These are phyloP conservation scores for Westerdykella aurantiaca DNA, from an alignment of 2,329 filamentous ascomycete genomes.

Conservation along the genomic window DNA sequence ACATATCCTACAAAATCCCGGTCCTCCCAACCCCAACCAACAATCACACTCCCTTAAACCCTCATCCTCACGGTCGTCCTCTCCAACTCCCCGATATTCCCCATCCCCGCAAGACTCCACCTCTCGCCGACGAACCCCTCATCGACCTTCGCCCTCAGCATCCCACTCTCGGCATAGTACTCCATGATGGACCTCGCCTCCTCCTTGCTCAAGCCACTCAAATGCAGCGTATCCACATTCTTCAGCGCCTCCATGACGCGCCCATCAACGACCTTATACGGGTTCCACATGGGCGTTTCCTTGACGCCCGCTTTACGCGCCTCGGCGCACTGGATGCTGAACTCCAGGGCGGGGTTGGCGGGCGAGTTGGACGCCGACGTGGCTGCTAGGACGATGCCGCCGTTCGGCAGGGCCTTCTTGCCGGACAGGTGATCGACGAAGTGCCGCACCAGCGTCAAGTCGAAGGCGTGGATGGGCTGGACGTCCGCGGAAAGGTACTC, in stretches of 20 bases:
- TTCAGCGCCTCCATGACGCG: conserved; percentile 46
- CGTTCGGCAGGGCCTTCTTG: conserved; percentile 55
- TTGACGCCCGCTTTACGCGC: conserved; percentile 36
- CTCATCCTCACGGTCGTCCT: conserved; percentile 49
- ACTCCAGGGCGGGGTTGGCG: conserved; percentile 59
- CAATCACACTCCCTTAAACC: conserved; percentile 12
- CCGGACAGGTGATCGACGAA: conserved; percentile 64
- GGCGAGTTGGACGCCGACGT: conserved; percentile 68
- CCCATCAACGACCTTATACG: conserved; percentile 49
- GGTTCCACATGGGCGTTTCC: conserved; percentile 42
- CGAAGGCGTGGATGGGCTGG: conserved; percentile 76
- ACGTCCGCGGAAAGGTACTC: conserved; percentile 68
- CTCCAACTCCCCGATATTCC: conserved; percentile 82
- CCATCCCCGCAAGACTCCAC: conserved; percentile 76
- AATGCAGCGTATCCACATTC: conserved; percentile 45
- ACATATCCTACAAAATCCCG: too few species aligned
- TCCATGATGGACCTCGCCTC: conserved; percentile 81
- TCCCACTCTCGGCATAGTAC: conserved; percentile 84
- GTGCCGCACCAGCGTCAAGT: conserved; percentile 68
- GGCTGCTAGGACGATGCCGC: conserved; percentile 71
- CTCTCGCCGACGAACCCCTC: conserved; percentile 69
- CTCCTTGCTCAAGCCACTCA: conserved; percentile 64
- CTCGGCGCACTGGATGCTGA: conserved; percentile 53
- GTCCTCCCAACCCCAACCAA: too few species aligned
- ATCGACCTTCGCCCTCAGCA: conserved; percentile 65